phyloP scores from a whole-genome alignment of 768 basidiomycete genomes.

The Lepiota brunneoincarnata region DNA sequence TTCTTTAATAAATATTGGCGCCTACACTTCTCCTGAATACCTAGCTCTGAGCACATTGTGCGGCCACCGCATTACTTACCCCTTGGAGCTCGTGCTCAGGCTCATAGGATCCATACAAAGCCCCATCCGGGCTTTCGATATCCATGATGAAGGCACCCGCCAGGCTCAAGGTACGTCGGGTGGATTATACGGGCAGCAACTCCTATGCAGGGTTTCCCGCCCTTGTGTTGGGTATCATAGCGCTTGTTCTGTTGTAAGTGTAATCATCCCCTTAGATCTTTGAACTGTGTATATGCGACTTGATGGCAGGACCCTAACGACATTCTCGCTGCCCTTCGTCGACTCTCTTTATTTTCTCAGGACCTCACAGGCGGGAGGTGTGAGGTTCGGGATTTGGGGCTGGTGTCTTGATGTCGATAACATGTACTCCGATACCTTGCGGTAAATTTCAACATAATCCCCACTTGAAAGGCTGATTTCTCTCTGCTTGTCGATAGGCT shows the following conservation, averaged over 20 bases:
- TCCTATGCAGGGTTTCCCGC: background rate
- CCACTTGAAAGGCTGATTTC: background rate
- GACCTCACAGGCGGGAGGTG: slow-evolving; percentile 34
- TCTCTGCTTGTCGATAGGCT: slow-evolving; percentile 20
- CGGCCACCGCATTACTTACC: too few relatives aligned
- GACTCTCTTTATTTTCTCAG: slow-evolving; percentile 34
- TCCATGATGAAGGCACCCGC: too few relatives aligned
- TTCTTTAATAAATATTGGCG: too few relatives aligned
- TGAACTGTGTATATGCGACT: background rate
- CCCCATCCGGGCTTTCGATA: too few relatives aligned
- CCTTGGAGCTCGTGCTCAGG: too few relatives aligned
- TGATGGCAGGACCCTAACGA: slow-evolving; percentile 20
- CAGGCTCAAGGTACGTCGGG: too few relatives aligned
- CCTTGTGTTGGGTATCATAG: background rate
- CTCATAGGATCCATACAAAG: too few relatives aligned
- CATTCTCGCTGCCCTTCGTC: slow-evolving; percentile 32
- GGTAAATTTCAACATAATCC: slow-evolving; percentile 17
- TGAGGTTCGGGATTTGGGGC: slow-evolving; percentile 41
- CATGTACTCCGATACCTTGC: slow-evolving; percentile 24
- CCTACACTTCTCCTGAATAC: too few relatives aligned
- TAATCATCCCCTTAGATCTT: too few relatives aligned
- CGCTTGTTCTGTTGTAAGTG: slow-evolving; percentile 9
- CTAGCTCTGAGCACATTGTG: too few relatives aligned
- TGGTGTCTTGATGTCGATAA: slow-evolving; percentile 36
- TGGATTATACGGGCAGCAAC: background rate